Evolutionary conservation across 768 basidiomycete genomes (phyloP).

Genomic region (Trametes cingulata): DNA sequence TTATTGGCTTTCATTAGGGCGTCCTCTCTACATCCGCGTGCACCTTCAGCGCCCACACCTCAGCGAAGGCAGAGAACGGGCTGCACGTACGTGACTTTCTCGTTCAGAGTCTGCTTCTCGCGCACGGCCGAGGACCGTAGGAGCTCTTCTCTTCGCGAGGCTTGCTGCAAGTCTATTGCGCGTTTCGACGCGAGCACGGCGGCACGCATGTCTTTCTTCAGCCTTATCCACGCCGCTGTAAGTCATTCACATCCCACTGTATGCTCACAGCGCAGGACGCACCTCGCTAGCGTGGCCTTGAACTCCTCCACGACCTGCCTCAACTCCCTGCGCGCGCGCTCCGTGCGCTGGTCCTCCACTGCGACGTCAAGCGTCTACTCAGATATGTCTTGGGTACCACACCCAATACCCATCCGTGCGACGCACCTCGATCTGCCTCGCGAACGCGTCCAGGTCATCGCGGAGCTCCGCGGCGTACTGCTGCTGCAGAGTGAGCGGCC

Average conservation of each 20-base stretch:
- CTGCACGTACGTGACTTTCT: constrained; percentile 60
- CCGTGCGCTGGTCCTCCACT: constrained; percentile 71
- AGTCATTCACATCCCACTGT: constrained; percentile 1
- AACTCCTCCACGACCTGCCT: constrained; percentile 52
- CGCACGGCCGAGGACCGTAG: constrained; percentile 50
- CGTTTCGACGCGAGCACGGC: constrained; percentile 76
- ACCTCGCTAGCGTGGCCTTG: constrained; percentile 52
- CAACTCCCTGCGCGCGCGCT: constrained; percentile 50
- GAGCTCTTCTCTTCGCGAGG: constrained; percentile 69
- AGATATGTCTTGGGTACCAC: constrained; percentile 17
- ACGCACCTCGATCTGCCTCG: constrained; percentile 67
- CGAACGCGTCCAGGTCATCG: constrained; percentile 67
- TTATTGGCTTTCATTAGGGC: constrained; percentile 85
- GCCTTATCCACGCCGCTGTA: constrained; percentile 37
- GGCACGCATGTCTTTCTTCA: constrained; percentile 62
- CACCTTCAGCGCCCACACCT: too few relatives aligned
- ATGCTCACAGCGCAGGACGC: constrained; percentile 15
- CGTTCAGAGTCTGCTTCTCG: constrained; percentile 51
- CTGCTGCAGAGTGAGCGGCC: constrained; percentile 72
- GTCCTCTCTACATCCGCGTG: constrained; percentile 62
- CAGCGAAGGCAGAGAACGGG: neutral
- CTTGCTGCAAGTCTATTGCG: constrained; percentile 60
- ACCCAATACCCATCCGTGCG: neutral
- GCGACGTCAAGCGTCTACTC: constrained; percentile 64
- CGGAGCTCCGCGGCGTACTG: constrained; percentile 72